A percentile compares a stretch with the other conserved stretches of the same genome.
Evolutionary conservation across 169 alveolate species (phyloP).

Genomic region (Plasmodium chabaudi): DNA sequence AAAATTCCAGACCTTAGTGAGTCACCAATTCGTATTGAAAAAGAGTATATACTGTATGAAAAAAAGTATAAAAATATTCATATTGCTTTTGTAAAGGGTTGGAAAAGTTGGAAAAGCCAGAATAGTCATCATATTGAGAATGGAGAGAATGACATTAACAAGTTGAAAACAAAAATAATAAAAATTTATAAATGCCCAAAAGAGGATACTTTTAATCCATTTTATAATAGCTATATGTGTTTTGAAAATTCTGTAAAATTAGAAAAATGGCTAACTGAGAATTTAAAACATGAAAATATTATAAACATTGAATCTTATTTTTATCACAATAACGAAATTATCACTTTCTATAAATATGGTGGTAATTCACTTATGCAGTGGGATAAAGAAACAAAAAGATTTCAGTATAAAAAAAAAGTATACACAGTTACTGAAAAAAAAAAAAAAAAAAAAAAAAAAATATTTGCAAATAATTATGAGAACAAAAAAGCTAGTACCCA

Average conservation of each 20-base stretch:
- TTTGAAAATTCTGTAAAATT: conserved; percentile 42
- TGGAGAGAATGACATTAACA: not conserved
- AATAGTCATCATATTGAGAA: not conserved
- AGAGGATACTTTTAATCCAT: conserved; percentile 34
- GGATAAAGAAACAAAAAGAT: conserved; percentile 18
- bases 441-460: no score
- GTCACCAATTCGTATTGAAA: not conserved
- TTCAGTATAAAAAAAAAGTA: conserved; percentile 4
- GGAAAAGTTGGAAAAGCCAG: conserved; percentile 4
- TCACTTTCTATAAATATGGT: conserved; percentile 26
- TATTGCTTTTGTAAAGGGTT: conserved; percentile 18
- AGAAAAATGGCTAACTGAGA: conserved; percentile 27
- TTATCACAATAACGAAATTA: conserved; percentile 5
- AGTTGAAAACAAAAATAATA: conserved; percentile 17
- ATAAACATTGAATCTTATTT: conserved; percentile 14
- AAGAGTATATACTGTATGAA: conserved; percentile 13
- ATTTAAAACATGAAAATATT: conserved; percentile 31
- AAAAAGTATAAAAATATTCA: conserved; percentile 37
- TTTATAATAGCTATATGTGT: conserved; percentile 15
- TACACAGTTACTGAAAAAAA: not conserved
- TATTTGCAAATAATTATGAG: no score
- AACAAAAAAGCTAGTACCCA: no score
- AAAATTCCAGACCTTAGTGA: not conserved
- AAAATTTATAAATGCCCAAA: conserved; percentile 40
- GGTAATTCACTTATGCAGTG: conserved; percentile 51